These are phyloP conservation scores for Mortierella claussenii DNA, from an alignment of 192 early-diverging fungal species.

Conservation along the genomic window DNA sequence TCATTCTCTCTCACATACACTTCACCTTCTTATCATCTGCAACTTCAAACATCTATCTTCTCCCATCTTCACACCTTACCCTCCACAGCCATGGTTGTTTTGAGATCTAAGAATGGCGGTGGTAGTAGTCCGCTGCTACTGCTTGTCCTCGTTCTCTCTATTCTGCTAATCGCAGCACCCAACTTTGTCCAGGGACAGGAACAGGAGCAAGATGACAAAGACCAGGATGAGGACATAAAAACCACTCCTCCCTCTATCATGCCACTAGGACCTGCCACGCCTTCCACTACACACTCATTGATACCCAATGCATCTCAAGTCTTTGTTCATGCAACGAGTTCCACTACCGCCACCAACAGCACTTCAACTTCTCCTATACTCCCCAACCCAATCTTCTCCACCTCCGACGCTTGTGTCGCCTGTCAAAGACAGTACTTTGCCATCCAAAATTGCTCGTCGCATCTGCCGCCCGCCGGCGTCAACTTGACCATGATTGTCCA, in stretches of 20 bases:
- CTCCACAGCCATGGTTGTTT: too few relatives aligned
- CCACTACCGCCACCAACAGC: constrained; percentile 1
- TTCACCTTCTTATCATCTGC: too few relatives aligned
- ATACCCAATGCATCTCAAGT: background rate
- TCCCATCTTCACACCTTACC: too few relatives aligned
- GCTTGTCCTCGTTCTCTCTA: constrained; percentile 1
- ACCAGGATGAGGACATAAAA: background rate
- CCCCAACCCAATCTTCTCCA: constrained; percentile 41
- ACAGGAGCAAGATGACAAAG: background rate
- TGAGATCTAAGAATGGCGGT: too few relatives aligned
- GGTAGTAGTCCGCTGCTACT: background rate
- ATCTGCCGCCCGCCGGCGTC: constrained; percentile 14
- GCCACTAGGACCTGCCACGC: background rate
- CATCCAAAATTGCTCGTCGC: constrained; percentile 27
- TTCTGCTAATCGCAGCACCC: background rate
- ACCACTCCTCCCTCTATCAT: background rate
- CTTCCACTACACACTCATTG: background rate
- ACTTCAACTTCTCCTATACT: background rate
- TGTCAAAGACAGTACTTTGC: constrained; percentile 23
- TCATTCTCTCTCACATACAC: background rate
- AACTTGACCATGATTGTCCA: constrained; percentile 34
- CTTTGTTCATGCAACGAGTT: too few relatives aligned
- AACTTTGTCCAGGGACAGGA: constrained; percentile 1
- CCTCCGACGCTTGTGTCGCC: constrained; percentile 28
- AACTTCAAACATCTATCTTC: too few relatives aligned